These are phyloP conservation scores for Crithidia fasciculata DNA, from an alignment of 208 protist species.

Conservation along the genomic window DNA sequence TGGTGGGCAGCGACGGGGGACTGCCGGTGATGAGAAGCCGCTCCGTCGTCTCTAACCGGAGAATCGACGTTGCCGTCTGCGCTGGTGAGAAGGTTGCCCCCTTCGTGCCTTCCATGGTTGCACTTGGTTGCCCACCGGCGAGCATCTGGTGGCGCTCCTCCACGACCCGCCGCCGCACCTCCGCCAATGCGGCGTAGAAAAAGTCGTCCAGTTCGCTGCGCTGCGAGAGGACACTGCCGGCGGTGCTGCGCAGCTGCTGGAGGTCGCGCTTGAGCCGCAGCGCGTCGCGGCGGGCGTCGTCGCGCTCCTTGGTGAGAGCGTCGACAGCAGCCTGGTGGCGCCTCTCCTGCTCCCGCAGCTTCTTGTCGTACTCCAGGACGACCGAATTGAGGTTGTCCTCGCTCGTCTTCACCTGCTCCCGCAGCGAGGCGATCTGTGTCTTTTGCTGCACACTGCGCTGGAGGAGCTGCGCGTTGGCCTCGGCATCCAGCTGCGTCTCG, in stretches of 20 bases:
- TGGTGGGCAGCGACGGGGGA: not conserved
- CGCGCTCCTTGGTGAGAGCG: conserved; percentile 53
- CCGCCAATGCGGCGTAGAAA: conserved; percentile 80
- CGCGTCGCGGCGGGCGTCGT: conserved; percentile 59
- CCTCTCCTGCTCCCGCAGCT: conserved; percentile 36
- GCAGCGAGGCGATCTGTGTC: conserved; percentile 53
- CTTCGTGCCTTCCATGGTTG: not conserved
- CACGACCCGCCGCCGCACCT: conserved; percentile 71
- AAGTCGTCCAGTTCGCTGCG: conserved; percentile 87
- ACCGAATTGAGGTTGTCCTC: conserved; percentile 66
- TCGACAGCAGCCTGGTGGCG: conserved; percentile 37
- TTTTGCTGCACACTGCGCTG: conserved; percentile 57
- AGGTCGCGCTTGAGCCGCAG: conserved; percentile 64
- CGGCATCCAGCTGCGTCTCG: conserved; percentile 46
- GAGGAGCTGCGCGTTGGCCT: conserved; percentile 50
- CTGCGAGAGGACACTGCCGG: conserved; percentile 62
- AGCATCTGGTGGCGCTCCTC: conserved; percentile 55
- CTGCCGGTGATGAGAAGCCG: conserved; percentile 55
- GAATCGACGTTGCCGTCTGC: conserved; percentile 40
- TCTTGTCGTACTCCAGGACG: conserved; percentile 66
- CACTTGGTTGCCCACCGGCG: not conserved
- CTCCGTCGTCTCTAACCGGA: conserved; percentile 53
- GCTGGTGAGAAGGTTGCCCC: not conserved
- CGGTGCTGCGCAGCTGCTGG: conserved; percentile 52
- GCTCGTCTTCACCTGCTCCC: conserved; percentile 49